Evolutionary conservation across 2,329 filamentous ascomycete species (phyloP).

Genomic region (Annulohypoxylon truncatum): DNA sequence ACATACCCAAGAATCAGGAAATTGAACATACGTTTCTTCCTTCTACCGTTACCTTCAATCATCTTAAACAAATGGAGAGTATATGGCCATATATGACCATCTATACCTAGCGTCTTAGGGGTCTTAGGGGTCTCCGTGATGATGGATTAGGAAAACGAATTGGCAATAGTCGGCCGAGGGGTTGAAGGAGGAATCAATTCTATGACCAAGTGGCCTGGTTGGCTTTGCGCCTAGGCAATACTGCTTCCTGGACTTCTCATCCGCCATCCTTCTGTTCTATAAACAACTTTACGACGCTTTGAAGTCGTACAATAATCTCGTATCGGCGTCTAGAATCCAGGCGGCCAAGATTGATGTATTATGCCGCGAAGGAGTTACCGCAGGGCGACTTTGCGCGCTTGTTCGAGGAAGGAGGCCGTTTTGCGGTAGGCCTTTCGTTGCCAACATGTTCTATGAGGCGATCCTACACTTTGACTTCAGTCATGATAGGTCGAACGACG

Average conservation of each 20-base stretch:
- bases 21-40: constrained; percentile 16
- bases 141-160: constrained; percentile 10
- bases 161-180: constrained; percentile 22
- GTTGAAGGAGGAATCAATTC: constrained; percentile 21
- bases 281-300: constrained; percentile 27
- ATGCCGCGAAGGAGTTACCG: constrained; percentile 14
- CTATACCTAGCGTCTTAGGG: constrained; percentile 1
- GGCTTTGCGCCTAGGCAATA: constrained; percentile 11
- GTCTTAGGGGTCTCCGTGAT: constrained; percentile 5
- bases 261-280: constrained; percentile 38
- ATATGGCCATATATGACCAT: constrained; percentile 5
- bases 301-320: constrained; percentile 18
- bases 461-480: constrained; percentile 16
- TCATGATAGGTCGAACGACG: constrained; percentile 36
- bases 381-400: constrained; percentile 16
- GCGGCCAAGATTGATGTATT: constrained; percentile 9
- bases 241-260: constrained; percentile 18
- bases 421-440: constrained; percentile 14
- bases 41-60: not conserved
- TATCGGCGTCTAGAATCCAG: constrained; percentile 1
- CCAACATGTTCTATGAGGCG: constrained; percentile 15
- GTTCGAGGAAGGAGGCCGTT: constrained; percentile 10
- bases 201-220: constrained; percentile 5
- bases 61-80: constrained; percentile 5
- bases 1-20: not conserved